Evolutionary conservation across 164 flowering plant genomes (phyloP), one percentile per base, ranked within the genome.

Genomic region (Pachysandra terminalis): DNA sequence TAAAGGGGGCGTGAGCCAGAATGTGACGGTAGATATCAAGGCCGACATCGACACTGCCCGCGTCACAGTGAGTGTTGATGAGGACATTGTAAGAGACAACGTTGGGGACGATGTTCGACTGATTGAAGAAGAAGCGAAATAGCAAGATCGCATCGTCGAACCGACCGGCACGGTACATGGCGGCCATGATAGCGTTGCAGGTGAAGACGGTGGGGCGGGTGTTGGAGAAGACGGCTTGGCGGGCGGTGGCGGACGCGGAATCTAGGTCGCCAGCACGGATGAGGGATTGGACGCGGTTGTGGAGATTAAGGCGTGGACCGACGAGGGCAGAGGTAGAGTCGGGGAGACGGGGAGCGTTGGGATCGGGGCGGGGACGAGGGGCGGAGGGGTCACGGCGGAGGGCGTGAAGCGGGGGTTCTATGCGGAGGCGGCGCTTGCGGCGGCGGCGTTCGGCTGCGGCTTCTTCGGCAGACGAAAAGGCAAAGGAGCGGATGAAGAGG

Each of bases 371-470:
- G 1, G 84, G 84, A 59, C 76, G 80, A 1, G 84, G 84, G 9
- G 81, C 61, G 32, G 63, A 14, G 37, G 81, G 81, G 68, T 81
- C 80, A 21, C 85, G 84, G 55, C 90, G 89, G 74, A 88, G 86
- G 63, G 93, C 91, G 73, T 85, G 80, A 60, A 90, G 87, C 1
- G 93, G 95, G 1, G 91, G 95, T 67, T 91, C 93, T 64, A 89
- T 84, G 16, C 93, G 87, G 65, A 82, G 89, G 6, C 87, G 87
- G 61, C 96, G 90, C 72, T 85, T 89, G 15, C 92, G 83, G 57
- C 90, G 85, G 61, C 93, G 88, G 22, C 97, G 86, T 63, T 88
- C 96, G 0, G 93, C 91, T 0, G 96, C 93, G 23, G 95, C 96
- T 63, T 90, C 95, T 66, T 89, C 96, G 19, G 96, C 90, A 19